phyloP scores from a whole-genome alignment of 345 rosid genomes.

The Eucalyptus microcorys region DNA sequence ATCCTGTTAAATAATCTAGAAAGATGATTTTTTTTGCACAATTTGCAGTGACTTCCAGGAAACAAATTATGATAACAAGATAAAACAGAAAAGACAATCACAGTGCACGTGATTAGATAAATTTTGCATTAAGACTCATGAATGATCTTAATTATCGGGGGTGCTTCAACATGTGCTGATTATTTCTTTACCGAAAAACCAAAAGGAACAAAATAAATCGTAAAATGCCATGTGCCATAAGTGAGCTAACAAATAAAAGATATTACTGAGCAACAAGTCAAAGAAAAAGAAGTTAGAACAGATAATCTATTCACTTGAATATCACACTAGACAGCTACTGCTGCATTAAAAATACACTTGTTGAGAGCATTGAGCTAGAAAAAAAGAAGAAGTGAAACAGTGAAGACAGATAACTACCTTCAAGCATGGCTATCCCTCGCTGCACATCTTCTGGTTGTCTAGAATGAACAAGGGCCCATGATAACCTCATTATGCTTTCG shows the following conservation, averaged over 20 bases:
- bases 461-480: constrained; percentile 89
- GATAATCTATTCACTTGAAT: neutral
- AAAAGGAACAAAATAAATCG: neutral
- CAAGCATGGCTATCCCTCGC: constrained; percentile 86
- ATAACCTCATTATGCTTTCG: constrained; percentile 55
- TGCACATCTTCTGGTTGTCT: constrained; percentile 46
- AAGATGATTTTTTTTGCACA: neutral
- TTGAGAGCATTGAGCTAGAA: neutral
- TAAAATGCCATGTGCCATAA: neutral
- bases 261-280: neutral
- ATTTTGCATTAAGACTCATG: neutral
- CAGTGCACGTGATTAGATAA: neutral
- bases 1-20: neutral
- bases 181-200: neutral
- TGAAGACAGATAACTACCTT: constrained; percentile 44
- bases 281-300: neutral
- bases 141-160: neutral
- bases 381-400: neutral
- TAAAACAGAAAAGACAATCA: neutral
- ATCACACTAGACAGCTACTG: neutral
- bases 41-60: neutral
- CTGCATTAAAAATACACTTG: neutral
- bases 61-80: neutral
- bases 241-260: neutral
- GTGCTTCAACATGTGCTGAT: neutral